A percentile compares a stretch with the other conserved stretches of the same genome.
These are phyloP conservation scores for Juglanconis oblonga DNA, from an alignment of 2,329 filamentous ascomycete genomes.

Conservation along the genomic window DNA sequence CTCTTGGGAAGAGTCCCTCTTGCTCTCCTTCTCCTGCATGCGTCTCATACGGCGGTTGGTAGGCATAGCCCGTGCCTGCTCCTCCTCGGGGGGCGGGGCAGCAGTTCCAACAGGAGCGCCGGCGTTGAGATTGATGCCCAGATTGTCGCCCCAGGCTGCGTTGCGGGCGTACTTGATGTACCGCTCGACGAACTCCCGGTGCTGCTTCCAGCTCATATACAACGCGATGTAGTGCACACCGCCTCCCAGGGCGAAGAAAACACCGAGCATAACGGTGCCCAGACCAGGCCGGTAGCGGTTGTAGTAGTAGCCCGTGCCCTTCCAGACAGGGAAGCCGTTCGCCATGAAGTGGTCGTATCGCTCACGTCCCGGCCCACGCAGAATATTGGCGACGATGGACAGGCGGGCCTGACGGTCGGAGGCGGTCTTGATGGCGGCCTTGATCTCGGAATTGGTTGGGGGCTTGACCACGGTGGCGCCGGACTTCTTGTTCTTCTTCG, in stretches of 20 bases:
- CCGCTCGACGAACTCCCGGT: constrained; percentile 84
- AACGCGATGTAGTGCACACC: constrained; percentile 83
- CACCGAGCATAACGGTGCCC: constrained; percentile 75
- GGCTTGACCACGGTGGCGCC: constrained; percentile 66
- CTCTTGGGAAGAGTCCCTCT: constrained; percentile 41
- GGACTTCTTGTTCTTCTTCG: constrained; percentile 52
- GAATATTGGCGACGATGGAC: constrained; percentile 79
- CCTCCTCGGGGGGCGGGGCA: constrained; percentile 43
- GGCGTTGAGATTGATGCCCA: constrained; percentile 58
- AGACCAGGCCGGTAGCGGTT: constrained; percentile 87
- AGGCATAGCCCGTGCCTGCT: constrained; percentile 42
- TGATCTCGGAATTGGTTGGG: constrained; percentile 72
- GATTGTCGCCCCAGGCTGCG: constrained; percentile 84
- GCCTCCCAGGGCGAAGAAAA: constrained; percentile 81
- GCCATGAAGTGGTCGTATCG: constrained; percentile 92
- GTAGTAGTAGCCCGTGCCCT: constrained; percentile 98
- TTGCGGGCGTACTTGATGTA: constrained; percentile 88
- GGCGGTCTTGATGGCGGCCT: constrained; percentile 75
- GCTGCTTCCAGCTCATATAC: constrained; percentile 83
- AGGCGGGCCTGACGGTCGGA: constrained; percentile 81
- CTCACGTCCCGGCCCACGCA: constrained; percentile 74
- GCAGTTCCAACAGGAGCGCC: constrained; percentile 23
- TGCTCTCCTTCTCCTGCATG: constrained; percentile 76
- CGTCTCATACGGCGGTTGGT: constrained; percentile 85
- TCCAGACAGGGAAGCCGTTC: constrained; percentile 95